Percentiles rank a stretch among this genome's conserved stretches.
Conservation (phyloP, 306 rosid genomes). For the Macrotyloma uniflorum region DNA sequence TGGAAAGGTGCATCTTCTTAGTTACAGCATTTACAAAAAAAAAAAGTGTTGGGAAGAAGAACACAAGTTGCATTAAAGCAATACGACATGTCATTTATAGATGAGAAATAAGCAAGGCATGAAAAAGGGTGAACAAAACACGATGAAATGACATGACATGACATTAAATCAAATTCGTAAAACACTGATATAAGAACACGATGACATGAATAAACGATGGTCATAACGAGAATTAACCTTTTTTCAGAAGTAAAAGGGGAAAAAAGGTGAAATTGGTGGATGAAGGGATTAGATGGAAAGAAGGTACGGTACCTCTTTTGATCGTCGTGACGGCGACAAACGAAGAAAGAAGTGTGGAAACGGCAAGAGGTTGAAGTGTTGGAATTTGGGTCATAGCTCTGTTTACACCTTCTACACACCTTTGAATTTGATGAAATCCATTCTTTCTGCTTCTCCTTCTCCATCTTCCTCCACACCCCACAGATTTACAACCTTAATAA, state of each 20-base stretch:
- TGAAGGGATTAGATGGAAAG: neutral
- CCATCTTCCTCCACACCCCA: neutral
- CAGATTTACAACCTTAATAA: neutral
- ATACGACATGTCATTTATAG: neutral
- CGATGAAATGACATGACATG: neutral
- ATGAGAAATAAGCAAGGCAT: neutral
- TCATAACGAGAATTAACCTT: neutral
- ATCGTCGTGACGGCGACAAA: constrained; percentile 96
- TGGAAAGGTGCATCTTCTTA: neutral
- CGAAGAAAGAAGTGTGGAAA: constrained; percentile 85
- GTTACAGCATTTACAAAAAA: too few species aligned
- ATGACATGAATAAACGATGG: neutral
- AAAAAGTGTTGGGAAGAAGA: neutral
- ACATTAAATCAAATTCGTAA: neutral
- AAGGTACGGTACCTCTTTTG: constrained; percentile 63
- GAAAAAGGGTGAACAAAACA: neutral
- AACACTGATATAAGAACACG: neutral
- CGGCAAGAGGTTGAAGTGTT: constrained; percentile 76
- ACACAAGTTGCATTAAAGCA: neutral
- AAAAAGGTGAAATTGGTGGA: neutral
- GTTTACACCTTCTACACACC: constrained; percentile 72
- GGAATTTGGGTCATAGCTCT: constrained; percentile 43
- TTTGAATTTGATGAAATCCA: constrained; percentile 6
- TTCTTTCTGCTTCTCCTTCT: constrained; percentile 19
- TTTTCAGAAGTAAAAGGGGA: neutral